Evolutionary conservation across 2,329 filamentous ascomycete genomes (phyloP), one percentile per base, ranked within the genome.

Genomic region (Penicillium brasilianum): DNA sequence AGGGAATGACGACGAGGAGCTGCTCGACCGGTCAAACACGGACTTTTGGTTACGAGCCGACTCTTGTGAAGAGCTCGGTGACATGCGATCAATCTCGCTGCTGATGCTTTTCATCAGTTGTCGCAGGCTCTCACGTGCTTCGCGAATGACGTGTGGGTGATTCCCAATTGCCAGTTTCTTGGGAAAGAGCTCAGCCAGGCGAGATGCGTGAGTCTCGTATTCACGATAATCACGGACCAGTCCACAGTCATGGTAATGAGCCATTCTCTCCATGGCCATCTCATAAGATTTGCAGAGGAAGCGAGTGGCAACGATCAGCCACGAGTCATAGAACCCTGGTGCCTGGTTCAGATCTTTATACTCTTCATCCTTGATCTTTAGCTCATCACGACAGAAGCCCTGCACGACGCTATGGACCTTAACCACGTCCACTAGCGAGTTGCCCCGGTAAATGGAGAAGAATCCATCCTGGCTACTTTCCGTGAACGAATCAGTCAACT

Each of bases 351-450:
- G 41, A 14, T 53, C 59, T 34, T 66, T 72, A 25, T 59, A 58
- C 44, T 77, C 74, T 20, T 75, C 68, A 39, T 76, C 75, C 61
- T 70, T 71, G 48, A 75, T 74, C 46, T 74, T 78, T 11, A 83
- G 71, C 57, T 81, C 79, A 63, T 82, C 80, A 14, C 80, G 77
- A 62, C 78, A 80, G 48, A 82, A 82, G 6, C 73, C 75, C 59
- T 83, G 81, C 1, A 82, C 79, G 2, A 82, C 80, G 30, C 76
- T 80, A 62, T 83, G 81, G 6, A 82, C 77, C 56, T 80, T 82
- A 39, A 82, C 70, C 37, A 81, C 73, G 58, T 83, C 81, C 51
- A 81, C 79, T 1, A 66, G 65, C 6, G 67, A 67, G 22, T 71
- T 67, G 20, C 63, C 72, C 16, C 69, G 69, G 50, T 73, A 74